Base-by-base conservation (phyloP, 495 filamentous ascomycete genomes). In the Podospora tetraspora region DNA sequence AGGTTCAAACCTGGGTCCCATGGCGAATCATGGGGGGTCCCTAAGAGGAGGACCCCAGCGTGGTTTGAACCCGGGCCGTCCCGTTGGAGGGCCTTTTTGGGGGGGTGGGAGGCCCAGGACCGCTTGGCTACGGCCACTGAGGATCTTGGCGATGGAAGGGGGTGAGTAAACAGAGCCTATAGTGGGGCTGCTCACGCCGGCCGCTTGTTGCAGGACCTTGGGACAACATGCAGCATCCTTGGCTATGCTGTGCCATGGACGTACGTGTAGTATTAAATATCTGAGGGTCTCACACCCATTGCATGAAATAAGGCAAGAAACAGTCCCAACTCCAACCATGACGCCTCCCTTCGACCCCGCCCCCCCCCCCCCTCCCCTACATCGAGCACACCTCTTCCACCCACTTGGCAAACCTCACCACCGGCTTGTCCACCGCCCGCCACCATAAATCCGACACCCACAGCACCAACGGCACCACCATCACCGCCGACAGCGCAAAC, bases 401-500 rank as follows among this genome's bases (percentile, higher is more conserved):
- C 79, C 78, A 81, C 70, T 77, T 80, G 0, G 81, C 75, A 62
- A 84, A 81, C 70, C 72, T 69, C 13, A 84, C 82, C 12, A 75
- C 74, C n/a, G 81, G 82, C 59, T 72, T 77, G 66, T 84, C 82
- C 5, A 84, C 79, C 0, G 71, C 77, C 23, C 82, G 69, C 79
- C 78, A 82, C 63, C 82, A 84, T 1, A 82, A 43, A 68, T 84
- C 82, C n/a, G 79, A 72, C 27, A 72, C 75, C 79, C 81, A 84
- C 0, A 83, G 67, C 3, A 82, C 79, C 3, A 76, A 64, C 1
- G 79, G 79, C 27, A 83, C 75, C 23, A 80, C 73, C 2, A 81
- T 43, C 4, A 78, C 1, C 1, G 69, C 61, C 22, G 81, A 78
- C 58, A 83, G 60, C 22, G 71, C 68, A 60, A 77, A 77, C 2